Evolutionary conservation across 2,329 filamentous ascomycete genomes (phyloP).

Genomic region (Penicillium hordei): DNA sequence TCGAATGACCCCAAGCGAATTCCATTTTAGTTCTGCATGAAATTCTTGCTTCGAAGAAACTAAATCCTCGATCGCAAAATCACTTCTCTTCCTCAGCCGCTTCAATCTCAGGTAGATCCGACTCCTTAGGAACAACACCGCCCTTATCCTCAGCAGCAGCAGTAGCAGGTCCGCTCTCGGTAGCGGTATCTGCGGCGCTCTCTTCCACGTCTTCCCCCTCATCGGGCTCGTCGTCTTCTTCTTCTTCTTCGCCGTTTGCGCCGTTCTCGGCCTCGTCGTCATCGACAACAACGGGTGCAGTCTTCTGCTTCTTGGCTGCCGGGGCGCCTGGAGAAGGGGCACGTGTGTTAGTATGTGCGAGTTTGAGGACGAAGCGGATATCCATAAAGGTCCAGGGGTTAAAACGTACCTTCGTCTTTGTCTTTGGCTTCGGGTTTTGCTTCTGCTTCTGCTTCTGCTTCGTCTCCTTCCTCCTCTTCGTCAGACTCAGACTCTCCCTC

Average conservation of each 20-base stretch:
- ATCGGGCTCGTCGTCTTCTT: slow-evolving; percentile 17
- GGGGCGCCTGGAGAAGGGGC: slow-evolving; percentile 22
- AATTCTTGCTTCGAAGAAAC: background rate
- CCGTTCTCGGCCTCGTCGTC: slow-evolving; percentile 22
- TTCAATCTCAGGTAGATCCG: slow-evolving; percentile 33
- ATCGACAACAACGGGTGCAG: slow-evolving; percentile 23
- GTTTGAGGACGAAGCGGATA: background rate
- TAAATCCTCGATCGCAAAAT: background rate
- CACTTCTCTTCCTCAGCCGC: slow-evolving; percentile 27
- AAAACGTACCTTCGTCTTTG: slow-evolving; percentile 20
- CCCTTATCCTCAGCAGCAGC: slow-evolving; percentile 38
- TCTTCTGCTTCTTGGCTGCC: slow-evolving; percentile 36
- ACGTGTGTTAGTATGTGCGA: background rate
- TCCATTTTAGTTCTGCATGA: background rate
- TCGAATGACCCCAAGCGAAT: background rate
- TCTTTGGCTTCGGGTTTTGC: slow-evolving; percentile 16
- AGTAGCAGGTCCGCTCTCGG: slow-evolving; percentile 35
- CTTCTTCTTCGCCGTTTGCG: slow-evolving; percentile 21
- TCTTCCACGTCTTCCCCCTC: slow-evolving; percentile 27
- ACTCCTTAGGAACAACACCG: slow-evolving; percentile 30
- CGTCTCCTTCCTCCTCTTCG: slow-evolving; percentile 27
- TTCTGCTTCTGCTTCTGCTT: slow-evolving; percentile 15
- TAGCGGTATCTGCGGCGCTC: slow-evolving; percentile 31
- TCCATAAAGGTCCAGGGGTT: background rate
- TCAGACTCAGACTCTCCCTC: slow-evolving; percentile 33